Evolutionary conservation across 108 stramenopile species (phyloP).

Genomic region (Cylindrotheca closterium): DNA sequence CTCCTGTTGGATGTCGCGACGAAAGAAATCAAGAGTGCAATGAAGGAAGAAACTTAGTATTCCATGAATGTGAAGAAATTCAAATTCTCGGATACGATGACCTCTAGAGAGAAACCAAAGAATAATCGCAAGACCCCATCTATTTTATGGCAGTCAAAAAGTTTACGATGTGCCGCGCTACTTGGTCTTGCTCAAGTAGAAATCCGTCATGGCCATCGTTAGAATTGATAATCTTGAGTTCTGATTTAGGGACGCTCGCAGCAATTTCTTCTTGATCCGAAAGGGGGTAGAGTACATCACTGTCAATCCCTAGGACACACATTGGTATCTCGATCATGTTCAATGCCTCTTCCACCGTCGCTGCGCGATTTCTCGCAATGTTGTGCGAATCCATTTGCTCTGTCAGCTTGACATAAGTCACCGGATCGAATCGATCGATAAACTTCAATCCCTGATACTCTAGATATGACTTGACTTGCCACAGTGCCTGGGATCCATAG

Average conservation of each 20-base stretch:
- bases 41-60: no score
- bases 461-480: constrained; percentile 88
- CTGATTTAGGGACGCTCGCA: constrained; percentile 55
- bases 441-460: constrained; percentile 93
- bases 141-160: no score
- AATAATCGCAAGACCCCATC: no score
- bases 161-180: constrained; percentile 66
- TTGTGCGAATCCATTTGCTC: constrained; percentile 95
- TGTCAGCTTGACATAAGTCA: constrained; percentile 91
- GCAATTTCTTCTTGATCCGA: constrained; percentile 86
- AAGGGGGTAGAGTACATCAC: constrained; percentile 88
- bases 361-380: constrained; percentile 66
- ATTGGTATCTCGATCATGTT: constrained; percentile 68
- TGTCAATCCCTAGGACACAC: constrained; percentile 87
- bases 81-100: not conserved
- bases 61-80: not conserved
- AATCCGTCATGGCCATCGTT: constrained; percentile 93
- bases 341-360: constrained; percentile 59
- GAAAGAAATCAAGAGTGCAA: no score
- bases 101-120: no score
- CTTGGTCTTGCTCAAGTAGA: constrained; percentile 92
- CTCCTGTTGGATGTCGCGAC: not conserved
- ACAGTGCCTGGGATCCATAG: constrained; percentile 64
- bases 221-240: constrained; percentile 78
- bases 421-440: constrained; percentile 85